Percentiles rank a stretch among this genome's conserved stretches.
phyloP scores from a whole-genome alignment of 495 filamentous ascomycete species.

The Penicillium argentinense region DNA sequence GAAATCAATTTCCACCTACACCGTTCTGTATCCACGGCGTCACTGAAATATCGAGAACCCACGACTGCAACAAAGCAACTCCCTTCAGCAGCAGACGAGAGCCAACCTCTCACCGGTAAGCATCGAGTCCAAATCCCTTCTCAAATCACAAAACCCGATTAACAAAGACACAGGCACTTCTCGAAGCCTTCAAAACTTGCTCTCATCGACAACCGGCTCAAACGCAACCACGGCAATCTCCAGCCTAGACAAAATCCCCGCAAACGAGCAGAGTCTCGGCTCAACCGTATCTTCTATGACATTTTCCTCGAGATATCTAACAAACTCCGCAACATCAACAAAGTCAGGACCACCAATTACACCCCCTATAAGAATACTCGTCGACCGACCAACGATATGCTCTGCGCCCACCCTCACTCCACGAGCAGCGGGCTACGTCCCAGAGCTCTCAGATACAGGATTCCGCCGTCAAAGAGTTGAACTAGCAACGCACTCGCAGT shows the following conservation, averaged over 20 bases:
- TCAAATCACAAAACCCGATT: background rate
- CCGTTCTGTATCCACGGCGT: background rate
- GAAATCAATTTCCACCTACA: conserved; percentile 5
- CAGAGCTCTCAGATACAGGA: conserved; percentile 36
- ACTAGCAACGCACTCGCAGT: conserved; percentile 21
- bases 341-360: background rate
- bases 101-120: background rate
- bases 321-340: background rate
- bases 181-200: no score
- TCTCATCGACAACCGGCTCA: background rate
- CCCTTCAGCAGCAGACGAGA: background rate
- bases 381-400: conserved; percentile 4
- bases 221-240: background rate
- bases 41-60: conserved; percentile 2
- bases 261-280: background rate
- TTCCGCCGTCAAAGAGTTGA: conserved; percentile 32
- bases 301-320: background rate
- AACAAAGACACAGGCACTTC: no score
- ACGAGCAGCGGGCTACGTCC: conserved; percentile 3
- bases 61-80: background rate
- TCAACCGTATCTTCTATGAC: background rate
- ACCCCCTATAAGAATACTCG: background rate
- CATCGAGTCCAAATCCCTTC: background rate
- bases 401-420: conserved; percentile 10
- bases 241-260: background rate